Base-by-base conservation (phyloP, 306 rosid genomes). In the Cucumis hystrix region DNA sequence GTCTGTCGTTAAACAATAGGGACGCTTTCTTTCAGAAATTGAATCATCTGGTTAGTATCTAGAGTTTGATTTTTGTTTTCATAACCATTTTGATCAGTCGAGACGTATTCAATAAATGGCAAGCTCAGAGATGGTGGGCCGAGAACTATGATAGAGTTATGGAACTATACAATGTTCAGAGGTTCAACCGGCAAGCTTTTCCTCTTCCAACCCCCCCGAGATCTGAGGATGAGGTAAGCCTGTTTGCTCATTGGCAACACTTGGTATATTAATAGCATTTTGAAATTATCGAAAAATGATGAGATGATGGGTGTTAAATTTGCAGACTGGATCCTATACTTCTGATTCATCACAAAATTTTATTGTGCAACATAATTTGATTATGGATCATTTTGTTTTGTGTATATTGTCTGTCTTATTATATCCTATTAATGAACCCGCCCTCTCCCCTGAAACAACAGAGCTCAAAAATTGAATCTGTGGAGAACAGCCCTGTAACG, bases 111-210 rank as follows among this genome's bases (percentile, higher is more conserved):
- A 91, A 91, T 80, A 91, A 89, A 88, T 93, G 96, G 97, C 97
- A 93, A 93, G 98, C 98, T 78, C 98, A 93, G 77, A 88, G 93
- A 78, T 93, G 98, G 98, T 93, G 98, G 98, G 79, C 93, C 8
- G 98, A 93, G 79, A 93, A 91, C 81, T 91, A 91, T 82, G 98
- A 93, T 90, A 93, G 83, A 87, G 89, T 91, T 76, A 89, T 93
- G 97, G 98, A 93, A 75, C 80, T 93, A 64, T 93, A 93, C 92
- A 93, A 93, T 87, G 98, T 93, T 81, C 98, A 93, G 76, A 89
- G 91, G 92, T 91, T 91, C 81, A 86, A 93, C 87, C 93, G 87
- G 30, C 89, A 93, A 83, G 91, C 90, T 21, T 96, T 92, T 77
- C 97, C 97, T 17, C 87, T 91, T 83, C 93, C 97, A 84, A 92